phyloP scores from a whole-genome alignment of 371 early-diverging fungal genomes.

The Dichotomocladium elegans region DNA sequence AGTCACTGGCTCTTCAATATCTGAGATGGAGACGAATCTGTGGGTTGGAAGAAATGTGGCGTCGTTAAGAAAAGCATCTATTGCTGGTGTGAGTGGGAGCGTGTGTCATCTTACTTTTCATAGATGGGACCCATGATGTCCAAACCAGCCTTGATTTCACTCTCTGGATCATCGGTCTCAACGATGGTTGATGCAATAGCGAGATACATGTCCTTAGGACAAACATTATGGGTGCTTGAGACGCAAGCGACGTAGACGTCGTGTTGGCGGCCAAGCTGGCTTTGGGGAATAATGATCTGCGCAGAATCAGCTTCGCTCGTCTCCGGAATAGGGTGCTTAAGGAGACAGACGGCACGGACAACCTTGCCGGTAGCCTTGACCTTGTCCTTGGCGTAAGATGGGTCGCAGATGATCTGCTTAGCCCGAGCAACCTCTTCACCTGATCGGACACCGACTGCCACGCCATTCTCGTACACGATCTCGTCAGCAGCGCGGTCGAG shows the following conservation, averaged over 20 bases:
- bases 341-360: constrained; percentile 94
- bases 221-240: constrained; percentile 86
- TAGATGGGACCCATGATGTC: constrained; percentile 87
- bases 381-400: constrained; percentile 84
- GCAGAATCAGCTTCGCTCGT: constrained; percentile 85
- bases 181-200: constrained; percentile 96
- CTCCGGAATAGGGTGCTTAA: constrained; percentile 91
- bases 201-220: constrained; percentile 81
- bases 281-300: constrained; percentile 96
- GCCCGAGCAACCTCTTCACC: constrained; percentile 84
- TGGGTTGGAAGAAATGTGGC: neutral
- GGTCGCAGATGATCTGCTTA: constrained; percentile 92
- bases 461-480: constrained; percentile 82
- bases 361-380: constrained; percentile 79
- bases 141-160: constrained; percentile 86
- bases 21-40: constrained; percentile 74
- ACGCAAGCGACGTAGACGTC: constrained; percentile 96
- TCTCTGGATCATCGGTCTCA: constrained; percentile 85
- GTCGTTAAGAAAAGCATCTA: neutral
- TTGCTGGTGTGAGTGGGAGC: neutral
- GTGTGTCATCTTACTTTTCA: constrained; percentile 59
- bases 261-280: constrained; percentile 86
- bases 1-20: constrained; percentile 79
- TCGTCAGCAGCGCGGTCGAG: constrained; percentile 90
- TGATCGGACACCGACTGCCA: constrained; percentile 84